phyloP scores from a whole-genome alignment of 1,139 yeast genomes.

The Casaregolazyma lundiana region DNA sequence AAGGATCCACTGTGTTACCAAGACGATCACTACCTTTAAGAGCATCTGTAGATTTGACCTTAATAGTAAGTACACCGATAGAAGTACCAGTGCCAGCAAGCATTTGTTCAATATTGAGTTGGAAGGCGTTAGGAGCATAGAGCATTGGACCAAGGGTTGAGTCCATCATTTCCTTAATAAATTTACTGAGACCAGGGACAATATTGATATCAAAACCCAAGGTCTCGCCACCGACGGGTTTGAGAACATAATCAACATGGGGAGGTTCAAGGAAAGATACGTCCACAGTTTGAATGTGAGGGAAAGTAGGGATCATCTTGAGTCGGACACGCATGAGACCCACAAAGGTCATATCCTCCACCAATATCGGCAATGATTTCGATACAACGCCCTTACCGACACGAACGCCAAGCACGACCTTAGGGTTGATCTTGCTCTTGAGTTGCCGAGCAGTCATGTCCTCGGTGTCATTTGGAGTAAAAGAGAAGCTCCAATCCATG shows the following conservation, averaged over 20 bases:
- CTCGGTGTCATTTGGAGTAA: conserved; percentile 82
- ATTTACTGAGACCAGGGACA: conserved; percentile 78
- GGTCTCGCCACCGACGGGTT: conserved; percentile 68
- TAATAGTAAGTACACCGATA: conserved; percentile 76
- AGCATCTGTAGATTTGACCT: conserved; percentile 59
- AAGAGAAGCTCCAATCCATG: conserved; percentile 88
- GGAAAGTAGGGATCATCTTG: conserved; percentile 85
- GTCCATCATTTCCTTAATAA: conserved; percentile 77
- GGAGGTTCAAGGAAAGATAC: conserved; percentile 83
- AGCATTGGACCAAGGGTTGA: conserved; percentile 85
- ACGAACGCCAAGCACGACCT: conserved; percentile 42
- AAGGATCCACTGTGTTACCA: conserved; percentile 87
- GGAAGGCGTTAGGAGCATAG: conserved; percentile 85
- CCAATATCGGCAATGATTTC: conserved; percentile 37
- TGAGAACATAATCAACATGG: conserved; percentile 73
- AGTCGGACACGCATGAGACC: conserved; percentile 74
- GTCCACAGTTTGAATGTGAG: conserved; percentile 88
- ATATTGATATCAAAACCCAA: conserved; percentile 84
- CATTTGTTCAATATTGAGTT: conserved; percentile 84
- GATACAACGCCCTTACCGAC: conserved; percentile 40
- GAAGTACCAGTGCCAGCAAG: conserved; percentile 76
- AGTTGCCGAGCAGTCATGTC: conserved; percentile 82
- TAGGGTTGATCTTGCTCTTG: conserved; percentile 78
- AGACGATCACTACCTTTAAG: conserved; percentile 62
- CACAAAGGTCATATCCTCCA: conserved; percentile 51